Evolutionary conservation across 768 basidiomycete species (phyloP), one percentile per base, ranked within the genome.

Genomic region (Tulasnella sp.): DNA sequence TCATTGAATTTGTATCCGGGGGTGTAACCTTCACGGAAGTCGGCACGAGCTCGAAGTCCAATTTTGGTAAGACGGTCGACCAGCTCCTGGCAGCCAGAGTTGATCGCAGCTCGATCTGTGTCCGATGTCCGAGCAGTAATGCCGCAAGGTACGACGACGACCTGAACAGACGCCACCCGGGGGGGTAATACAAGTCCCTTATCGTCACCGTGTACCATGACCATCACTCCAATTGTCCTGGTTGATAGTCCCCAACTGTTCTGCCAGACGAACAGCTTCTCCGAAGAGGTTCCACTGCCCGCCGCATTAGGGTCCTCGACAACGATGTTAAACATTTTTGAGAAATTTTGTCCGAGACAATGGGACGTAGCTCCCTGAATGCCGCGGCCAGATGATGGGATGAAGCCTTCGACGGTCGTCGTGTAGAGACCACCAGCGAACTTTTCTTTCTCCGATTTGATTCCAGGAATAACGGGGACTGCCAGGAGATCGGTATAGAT

Each of bases 1-100:
- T 98, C 91, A 70, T 97, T 96, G 77, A 96, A 99, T 75, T 99
- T 99, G 76, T 86, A 98, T 29, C 96, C 96, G 8, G 96, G 96
- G 29, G 95, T 98, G 72, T 98, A 96, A 7, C 88, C 92, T 3
- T 98, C 96, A 61, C 95, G 76, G 63, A 93, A 75, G 75, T 99
- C 96, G 1, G 90, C 90, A 72, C 85, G 90, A 32, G 89, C 88
- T 63, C 88, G 78, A 64, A 98, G 71, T 48, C 82, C 92, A 5
- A 77, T 77, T 66, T 82, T 82, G 71, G 82, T 80, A 63, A 99
- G 74, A 23, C 74, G 79, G 69, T 78, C 75, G 38, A 87, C 90
- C 61, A 96, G 79, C 62, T 84, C 81, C 47, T 85, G 82, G 69
- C 90, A 92, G 17, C 80, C 81, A 62, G 79, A 78, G 67, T 86